These are phyloP conservation scores for Parmelia sp. DNA, from an alignment of 495 filamentous ascomycete species.

Conservation along the genomic window DNA sequence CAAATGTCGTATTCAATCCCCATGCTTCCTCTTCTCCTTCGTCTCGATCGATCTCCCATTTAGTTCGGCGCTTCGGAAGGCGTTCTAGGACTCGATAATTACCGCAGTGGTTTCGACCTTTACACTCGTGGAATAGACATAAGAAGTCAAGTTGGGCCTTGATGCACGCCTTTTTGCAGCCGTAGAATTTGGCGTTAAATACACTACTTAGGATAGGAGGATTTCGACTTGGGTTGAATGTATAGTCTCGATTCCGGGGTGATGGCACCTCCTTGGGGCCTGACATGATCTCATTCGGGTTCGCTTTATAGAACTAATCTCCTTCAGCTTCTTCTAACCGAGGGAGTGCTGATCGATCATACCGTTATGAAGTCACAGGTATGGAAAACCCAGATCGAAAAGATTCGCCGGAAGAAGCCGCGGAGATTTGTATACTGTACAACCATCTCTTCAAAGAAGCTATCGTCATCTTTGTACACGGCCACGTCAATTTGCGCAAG, in stretches of 20 bases:
- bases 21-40: background rate
- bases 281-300: slow-evolving; percentile 3
- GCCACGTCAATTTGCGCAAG: slow-evolving; percentile 5
- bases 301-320: slow-evolving; percentile 6
- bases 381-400: slow-evolving; percentile 1
- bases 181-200: slow-evolving; percentile 5
- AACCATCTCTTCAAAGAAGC: slow-evolving; percentile 1
- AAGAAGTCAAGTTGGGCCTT: background rate
- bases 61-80: slow-evolving; percentile 1
- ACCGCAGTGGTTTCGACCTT: slow-evolving; percentile 7
- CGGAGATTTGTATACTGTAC: background rate
- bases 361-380: slow-evolving; percentile 5
- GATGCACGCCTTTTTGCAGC: slow-evolving; percentile 10
- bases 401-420: background rate
- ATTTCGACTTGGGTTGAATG: background rate
- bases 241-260: background rate
- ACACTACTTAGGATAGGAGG: background rate
- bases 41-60: background rate
- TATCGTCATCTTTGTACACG: slow-evolving; percentile 1
- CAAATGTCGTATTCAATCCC: background rate
- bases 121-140: background rate
- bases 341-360: background rate
- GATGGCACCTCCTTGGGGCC: slow-evolving; percentile 4
- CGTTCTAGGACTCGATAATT: background rate
- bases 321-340: background rate